phyloP scores from a whole-genome alignment of 441 rosid genomes.

The Isatis lusitanica region DNA sequence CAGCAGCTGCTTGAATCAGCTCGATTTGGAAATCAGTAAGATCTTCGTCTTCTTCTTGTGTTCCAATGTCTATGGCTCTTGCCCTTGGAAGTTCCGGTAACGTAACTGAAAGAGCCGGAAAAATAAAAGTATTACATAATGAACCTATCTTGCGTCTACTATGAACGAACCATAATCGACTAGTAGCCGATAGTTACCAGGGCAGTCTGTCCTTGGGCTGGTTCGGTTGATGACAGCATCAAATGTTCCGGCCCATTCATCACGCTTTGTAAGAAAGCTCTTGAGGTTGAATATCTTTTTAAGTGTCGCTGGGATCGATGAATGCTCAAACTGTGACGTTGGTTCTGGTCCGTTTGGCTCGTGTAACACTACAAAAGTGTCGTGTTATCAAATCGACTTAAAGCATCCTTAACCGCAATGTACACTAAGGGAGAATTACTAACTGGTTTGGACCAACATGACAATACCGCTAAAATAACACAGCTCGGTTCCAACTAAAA shows the following conservation, averaged over 20 bases:
- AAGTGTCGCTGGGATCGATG: constrained; percentile 84
- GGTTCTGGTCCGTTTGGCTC: constrained; percentile 75
- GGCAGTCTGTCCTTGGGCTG: constrained; percentile 75
- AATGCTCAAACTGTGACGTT: constrained; percentile 85
- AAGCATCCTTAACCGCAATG: neutral
- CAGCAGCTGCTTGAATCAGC: constrained; percentile 72
- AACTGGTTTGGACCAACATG: neutral
- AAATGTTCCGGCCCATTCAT: constrained; percentile 92
- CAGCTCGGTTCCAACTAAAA: neutral
- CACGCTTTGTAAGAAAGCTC: constrained; percentile 83
- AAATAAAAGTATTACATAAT: neutral
- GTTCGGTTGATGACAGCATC: constrained; percentile 61
- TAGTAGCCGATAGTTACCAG: constrained; percentile 44
- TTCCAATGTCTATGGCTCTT: constrained; percentile 42
- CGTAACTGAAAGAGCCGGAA: constrained; percentile 41
- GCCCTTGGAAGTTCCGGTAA: constrained; percentile 50
- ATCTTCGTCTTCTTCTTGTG: constrained; percentile 46
- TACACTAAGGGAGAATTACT: neutral
- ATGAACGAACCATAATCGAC: constrained; percentile 5
- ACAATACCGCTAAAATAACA: neutral
- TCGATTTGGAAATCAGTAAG: constrained; percentile 81
- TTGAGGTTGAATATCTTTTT: constrained; percentile 81
- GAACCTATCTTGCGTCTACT: neutral
- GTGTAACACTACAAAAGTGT: constrained; percentile 48
- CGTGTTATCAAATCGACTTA: neutral